Evolutionary conservation across 805 yeast species (phyloP).

Genomic region (Clavispora asparagi): DNA sequence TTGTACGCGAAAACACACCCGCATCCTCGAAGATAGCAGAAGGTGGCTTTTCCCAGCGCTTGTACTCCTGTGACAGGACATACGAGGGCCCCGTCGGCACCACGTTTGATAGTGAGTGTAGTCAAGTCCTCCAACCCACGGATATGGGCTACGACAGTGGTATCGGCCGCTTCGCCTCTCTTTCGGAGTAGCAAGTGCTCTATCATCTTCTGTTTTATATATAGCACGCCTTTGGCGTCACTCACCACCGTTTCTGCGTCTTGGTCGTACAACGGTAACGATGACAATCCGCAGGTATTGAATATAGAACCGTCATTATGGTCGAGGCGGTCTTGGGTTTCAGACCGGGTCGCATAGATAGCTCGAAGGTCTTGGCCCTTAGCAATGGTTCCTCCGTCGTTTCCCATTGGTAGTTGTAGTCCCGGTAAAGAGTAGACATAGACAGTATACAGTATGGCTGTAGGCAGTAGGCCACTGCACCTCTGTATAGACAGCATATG

Average conservation of each 20-base stretch:
- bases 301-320: constrained; percentile 27
- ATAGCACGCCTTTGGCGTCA: constrained; percentile 63
- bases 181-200: constrained; percentile 46
- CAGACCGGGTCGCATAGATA: constrained; percentile 14
- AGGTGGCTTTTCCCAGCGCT: constrained; percentile 12
- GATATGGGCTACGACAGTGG: constrained; percentile 3
- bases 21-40: constrained; percentile 31
- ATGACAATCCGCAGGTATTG: constrained; percentile 45
- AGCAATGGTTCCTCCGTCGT: constrained; percentile 73
- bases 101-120: constrained; percentile 10
- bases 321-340: constrained; percentile 5
- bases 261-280: constrained; percentile 32
- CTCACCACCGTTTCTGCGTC: constrained; percentile 48
- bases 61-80: constrained; percentile 30
- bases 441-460: no score
- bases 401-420: constrained; percentile 20
- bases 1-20: constrained; percentile 34
- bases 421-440: no score
- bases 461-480: no score
- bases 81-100: constrained; percentile 10
- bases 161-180: constrained; percentile 1
- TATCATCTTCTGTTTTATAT: constrained; percentile 57
- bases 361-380: constrained; percentile 47
- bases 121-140: constrained; percentile 10
- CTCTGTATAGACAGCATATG: no score